These are phyloP conservation scores for Rutstroemia sydowiana DNA, from an alignment of 2,329 filamentous ascomycete species.

Conservation along the genomic window DNA sequence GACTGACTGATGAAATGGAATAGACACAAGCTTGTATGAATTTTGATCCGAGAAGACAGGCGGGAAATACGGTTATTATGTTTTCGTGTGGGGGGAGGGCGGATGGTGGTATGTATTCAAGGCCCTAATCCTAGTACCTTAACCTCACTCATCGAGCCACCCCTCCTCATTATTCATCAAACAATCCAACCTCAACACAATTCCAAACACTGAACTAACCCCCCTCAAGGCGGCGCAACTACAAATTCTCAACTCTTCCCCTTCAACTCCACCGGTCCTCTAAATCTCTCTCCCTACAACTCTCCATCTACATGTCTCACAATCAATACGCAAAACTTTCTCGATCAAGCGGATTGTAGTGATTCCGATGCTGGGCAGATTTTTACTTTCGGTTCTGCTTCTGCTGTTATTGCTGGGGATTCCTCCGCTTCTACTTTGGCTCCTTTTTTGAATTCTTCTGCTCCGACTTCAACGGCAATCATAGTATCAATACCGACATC, in stretches of 20 bases:
- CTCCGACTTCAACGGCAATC: background rate
- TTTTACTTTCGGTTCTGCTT: slow-evolving; percentile 30
- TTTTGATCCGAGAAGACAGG: slow-evolving; percentile 45
- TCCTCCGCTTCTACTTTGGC: background rate
- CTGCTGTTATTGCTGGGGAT: background rate
- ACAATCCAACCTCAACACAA: background rate
- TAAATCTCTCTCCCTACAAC: slow-evolving; percentile 39
- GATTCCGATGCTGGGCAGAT: slow-evolving; percentile 34
- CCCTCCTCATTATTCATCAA: too few relatives aligned
- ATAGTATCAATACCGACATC: background rate
- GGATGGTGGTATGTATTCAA: slow-evolving; percentile 4
- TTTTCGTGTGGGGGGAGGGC: slow-evolving; percentile 34
- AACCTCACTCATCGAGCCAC: background rate
- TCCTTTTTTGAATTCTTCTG: too few relatives aligned
- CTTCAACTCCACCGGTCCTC: slow-evolving; percentile 27
- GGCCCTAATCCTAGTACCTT: too few relatives aligned
- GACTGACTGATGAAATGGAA: background rate
- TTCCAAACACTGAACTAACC: background rate
- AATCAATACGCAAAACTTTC: slow-evolving; percentile 34
- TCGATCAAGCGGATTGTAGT: slow-evolving; percentile 35
- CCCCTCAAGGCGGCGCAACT: background rate
- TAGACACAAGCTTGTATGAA: slow-evolving; percentile 51
- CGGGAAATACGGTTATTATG: slow-evolving; percentile 45
- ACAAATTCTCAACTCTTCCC: slow-evolving; percentile 9
- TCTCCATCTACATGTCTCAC: slow-evolving; percentile 37